These are phyloP conservation scores for Polygonum aviculare DNA, from an alignment of 148 eudicot species.

Conservation along the genomic window DNA sequence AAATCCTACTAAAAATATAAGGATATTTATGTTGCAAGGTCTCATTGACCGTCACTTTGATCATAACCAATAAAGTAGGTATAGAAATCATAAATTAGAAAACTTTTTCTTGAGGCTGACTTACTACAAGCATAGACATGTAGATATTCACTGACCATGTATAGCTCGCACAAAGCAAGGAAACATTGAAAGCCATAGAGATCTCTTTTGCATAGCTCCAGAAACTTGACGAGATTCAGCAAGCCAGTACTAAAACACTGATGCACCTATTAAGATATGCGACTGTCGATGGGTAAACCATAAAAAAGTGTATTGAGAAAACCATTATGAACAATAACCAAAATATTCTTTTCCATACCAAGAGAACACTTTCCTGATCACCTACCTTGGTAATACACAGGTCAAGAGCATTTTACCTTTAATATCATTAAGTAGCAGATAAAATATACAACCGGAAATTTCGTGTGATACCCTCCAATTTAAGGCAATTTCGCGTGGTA, in stretches of 20 bases:
- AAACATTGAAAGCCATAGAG: slow-evolving; percentile 44
- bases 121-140: background rate
- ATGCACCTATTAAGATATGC: slow-evolving; percentile 79
- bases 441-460: no score
- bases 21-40: no score
- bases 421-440: background rate
- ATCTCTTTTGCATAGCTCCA: slow-evolving; percentile 63
- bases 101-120: background rate
- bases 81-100: background rate
- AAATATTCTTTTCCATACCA: no score
- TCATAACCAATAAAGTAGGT: no score
- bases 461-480: no score
- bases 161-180: background rate
- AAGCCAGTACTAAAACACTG: slow-evolving; percentile 69
- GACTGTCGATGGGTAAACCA: slow-evolving; percentile 49
- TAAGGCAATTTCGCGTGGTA: no score
- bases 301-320: slow-evolving; percentile 20
- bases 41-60: no score
- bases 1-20: no score
- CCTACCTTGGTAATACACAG: background rate
- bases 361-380: background rate
- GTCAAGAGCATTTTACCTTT: no score
- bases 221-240: slow-evolving; percentile 84
- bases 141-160: background rate
- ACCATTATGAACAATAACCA: no score